A percentile compares a stretch with the other conserved stretches of the same genome.
Conservation (phyloP, 352 stramenopile species). For the Labyrinthula sp. region DNA sequence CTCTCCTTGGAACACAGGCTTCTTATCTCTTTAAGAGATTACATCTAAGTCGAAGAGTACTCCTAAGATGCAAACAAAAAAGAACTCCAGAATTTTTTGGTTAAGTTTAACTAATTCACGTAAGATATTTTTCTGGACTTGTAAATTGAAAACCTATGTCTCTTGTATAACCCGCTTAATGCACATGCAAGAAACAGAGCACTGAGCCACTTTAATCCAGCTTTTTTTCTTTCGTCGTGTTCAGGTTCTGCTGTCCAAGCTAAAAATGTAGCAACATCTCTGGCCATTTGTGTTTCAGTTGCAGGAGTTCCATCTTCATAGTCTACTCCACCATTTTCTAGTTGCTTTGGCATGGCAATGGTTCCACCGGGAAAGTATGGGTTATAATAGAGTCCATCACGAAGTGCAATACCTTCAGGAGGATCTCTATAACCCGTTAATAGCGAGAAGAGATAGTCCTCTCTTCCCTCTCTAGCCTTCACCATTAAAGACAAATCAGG, state of each 20-base stretch:
- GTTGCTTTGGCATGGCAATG: conserved; percentile 91
- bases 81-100: no score
- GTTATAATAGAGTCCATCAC: conserved; percentile 82
- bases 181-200: conserved; percentile 62
- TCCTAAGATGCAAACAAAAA: no score
- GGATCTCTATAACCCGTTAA: conserved; percentile 87
- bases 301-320: conserved; percentile 87
- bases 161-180: conserved; percentile 92
- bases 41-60: no score
- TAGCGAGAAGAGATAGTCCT: conserved; percentile 89
- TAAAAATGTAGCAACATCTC: conserved; percentile 89
- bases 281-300: conserved; percentile 90
- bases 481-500: conserved; percentile 91
- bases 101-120: no score
- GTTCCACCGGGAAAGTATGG: conserved; percentile 89
- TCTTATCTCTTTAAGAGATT: no score
- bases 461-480: conserved; percentile 77
- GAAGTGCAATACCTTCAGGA: conserved; percentile 50
- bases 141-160: conserved; percentile 81
- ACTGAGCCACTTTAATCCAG: conserved; percentile 75
- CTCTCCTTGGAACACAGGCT: no score
- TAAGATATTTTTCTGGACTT: conserved; percentile 88
- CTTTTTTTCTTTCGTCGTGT: conserved; percentile 89
- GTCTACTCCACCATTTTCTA: conserved; percentile 85
- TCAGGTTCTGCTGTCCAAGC: conserved; percentile 87